Evolutionary conservation across 306 rosid genomes (phyloP).

Genomic region (Quercus alba): DNA sequence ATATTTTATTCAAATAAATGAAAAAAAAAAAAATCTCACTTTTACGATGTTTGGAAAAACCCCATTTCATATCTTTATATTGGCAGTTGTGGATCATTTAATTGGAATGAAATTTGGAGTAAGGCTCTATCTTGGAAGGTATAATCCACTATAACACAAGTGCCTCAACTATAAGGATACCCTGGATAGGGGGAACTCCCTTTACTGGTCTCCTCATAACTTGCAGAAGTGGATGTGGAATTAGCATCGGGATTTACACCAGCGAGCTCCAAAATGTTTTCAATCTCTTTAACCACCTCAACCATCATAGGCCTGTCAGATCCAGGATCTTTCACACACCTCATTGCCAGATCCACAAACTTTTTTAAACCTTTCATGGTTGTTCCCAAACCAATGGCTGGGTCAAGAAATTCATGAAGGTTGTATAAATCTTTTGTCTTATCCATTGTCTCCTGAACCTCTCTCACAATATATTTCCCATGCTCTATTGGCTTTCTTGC

Average conservation of each 20-base stretch:
- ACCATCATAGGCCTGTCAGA: conserved; percentile 68
- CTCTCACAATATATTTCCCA: conserved; percentile 71
- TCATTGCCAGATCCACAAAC: conserved; percentile 60
- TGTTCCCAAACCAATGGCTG: conserved; percentile 28
- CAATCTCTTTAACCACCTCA: conserved; percentile 73
- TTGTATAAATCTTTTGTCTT: conserved; percentile 44
- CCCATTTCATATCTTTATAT: no score
- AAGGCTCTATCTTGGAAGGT: no score
- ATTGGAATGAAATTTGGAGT: no score
- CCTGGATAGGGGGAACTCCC: background rate
- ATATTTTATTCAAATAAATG: no score
- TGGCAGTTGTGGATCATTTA: no score
- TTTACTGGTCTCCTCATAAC: conserved; percentile 17
- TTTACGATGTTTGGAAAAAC: no score
- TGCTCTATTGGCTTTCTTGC: conserved; percentile 67
- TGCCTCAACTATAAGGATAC: conserved; percentile 34
- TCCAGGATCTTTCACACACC: conserved; percentile 59
- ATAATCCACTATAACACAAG: conserved; percentile 41
- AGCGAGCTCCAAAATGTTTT: conserved; percentile 45
- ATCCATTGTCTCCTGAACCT: conserved; percentile 50
- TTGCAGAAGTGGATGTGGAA: conserved; percentile 47
- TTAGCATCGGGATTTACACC: conserved; percentile 48
- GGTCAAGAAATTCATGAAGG: conserved; percentile 31
- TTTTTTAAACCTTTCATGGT: conserved; percentile 46
- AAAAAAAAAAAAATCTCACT: no score